A percentile compares a stretch with the other conserved stretches of the same genome.
These are phyloP conservation scores for Fraxinus velutina DNA, from an alignment of 305 asterid species.

Conservation along the genomic window DNA sequence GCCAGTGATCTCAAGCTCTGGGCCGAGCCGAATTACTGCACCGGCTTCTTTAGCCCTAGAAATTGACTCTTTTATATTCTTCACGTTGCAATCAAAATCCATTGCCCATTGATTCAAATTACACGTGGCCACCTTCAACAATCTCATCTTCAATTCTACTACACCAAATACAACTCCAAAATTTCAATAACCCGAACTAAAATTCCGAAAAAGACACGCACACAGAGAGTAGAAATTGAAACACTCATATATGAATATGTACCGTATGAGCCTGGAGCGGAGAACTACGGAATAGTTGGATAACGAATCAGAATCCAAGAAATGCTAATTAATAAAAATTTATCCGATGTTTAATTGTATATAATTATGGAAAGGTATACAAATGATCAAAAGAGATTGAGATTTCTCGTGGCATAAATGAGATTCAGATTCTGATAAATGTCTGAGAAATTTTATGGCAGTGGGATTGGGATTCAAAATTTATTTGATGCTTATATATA, in stretches of 20 bases:
- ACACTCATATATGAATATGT: background rate
- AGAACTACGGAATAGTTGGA: background rate
- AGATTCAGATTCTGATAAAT: background rate
- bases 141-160: constrained; percentile 50
- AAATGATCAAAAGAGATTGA: background rate
- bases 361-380: background rate
- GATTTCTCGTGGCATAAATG: background rate
- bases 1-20: constrained; percentile 98
- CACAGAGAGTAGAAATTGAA: background rate
- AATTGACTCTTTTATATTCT: constrained; percentile 78
- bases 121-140: constrained; percentile 85
- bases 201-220: background rate
- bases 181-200: background rate
- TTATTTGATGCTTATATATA: background rate
- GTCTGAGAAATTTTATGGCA: background rate
- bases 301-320: background rate
- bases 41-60: constrained; percentile 71
- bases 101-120: constrained; percentile 99
- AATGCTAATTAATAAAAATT: background rate
- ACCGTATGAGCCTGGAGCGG: background rate
- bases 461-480: constrained; percentile 16
- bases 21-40: constrained; percentile 89
- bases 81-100: constrained; percentile 93
- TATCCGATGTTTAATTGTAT: background rate
- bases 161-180: background rate